Evolutionary conservation across 306 rosid species (phyloP).

Genomic region (Prunus mume): DNA sequence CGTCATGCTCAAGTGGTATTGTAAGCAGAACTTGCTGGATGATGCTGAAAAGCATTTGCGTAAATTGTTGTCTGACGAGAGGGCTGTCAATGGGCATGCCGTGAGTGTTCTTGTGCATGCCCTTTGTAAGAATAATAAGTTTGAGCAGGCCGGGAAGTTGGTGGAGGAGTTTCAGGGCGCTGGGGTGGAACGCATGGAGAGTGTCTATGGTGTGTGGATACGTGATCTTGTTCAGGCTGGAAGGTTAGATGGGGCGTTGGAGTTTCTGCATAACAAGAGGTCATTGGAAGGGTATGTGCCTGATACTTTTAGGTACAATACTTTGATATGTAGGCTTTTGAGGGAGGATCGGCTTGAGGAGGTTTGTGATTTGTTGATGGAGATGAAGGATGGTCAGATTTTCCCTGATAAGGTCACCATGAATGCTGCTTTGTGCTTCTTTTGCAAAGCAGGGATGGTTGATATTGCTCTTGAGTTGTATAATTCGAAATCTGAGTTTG

Average conservation of each 20-base stretch:
- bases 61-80: conserved; percentile 31
- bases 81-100: conserved; percentile 30
- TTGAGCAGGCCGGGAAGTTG: conserved; percentile 48
- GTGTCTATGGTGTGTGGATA: conserved; percentile 59
- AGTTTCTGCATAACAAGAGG: conserved; percentile 44
- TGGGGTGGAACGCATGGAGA: conserved; percentile 33
- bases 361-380: conserved; percentile 63
- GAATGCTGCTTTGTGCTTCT: conserved; percentile 73
- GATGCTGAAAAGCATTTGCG: conserved; percentile 58
- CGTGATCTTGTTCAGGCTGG: conserved; percentile 55
- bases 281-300: conserved; percentile 58
- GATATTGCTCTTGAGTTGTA: conserved; percentile 58
- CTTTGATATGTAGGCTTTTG: conserved; percentile 61
- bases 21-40: conserved; percentile 44
- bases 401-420: conserved; percentile 61
- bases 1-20: conserved; percentile 46
- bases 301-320: conserved; percentile 41
- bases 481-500: conserved; percentile 49
- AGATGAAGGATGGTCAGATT: conserved; percentile 58
- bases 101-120: conserved; percentile 45
- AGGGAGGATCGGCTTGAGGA: conserved; percentile 54
- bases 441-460: conserved; percentile 78
- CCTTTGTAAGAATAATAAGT: conserved; percentile 44
- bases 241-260: conserved; percentile 54
- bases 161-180: conserved; percentile 40